Percentiles rank a stretch among this genome's conserved stretches.
phyloP scores from a whole-genome alignment of 345 rosid genomes.

The Cardamine resedifolia region DNA sequence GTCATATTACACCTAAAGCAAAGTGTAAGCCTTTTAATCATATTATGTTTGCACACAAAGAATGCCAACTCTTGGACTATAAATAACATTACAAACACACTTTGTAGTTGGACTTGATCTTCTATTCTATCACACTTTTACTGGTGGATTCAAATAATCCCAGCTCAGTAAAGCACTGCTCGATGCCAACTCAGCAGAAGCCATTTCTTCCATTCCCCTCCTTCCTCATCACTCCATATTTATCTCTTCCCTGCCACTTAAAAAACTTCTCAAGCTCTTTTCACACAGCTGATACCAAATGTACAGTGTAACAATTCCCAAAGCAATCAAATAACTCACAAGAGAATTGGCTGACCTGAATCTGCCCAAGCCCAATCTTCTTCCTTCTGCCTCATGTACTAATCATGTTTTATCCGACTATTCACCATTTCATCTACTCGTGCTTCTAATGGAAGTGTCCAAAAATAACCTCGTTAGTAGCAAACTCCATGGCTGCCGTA shows the following conservation, averaged over 20 bases:
- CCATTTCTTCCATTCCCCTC: neutral
- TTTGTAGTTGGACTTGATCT: neutral
- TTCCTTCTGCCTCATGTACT: conserved; percentile 21
- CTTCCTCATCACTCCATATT: neutral
- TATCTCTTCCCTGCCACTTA: conserved; percentile 14
- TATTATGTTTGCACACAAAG: neutral
- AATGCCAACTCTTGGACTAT: neutral
- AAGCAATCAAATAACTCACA: neutral
- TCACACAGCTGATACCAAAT: conserved; percentile 7
- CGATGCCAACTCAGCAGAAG: neutral
- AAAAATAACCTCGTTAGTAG: conserved; percentile 3
- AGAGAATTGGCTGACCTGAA: conserved; percentile 2
- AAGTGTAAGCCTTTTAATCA: no score
- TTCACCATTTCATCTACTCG: conserved; percentile 6
- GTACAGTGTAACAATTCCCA: neutral
- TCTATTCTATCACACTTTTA: neutral
- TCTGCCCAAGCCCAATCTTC: neutral
- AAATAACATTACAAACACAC: neutral
- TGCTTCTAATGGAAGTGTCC: neutral
- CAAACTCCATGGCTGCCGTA: conserved; percentile 1
- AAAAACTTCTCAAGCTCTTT: neutral
- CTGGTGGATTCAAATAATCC: neutral
- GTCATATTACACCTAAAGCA: neutral
- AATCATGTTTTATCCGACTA: neutral
- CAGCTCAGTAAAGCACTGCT: neutral